Evolutionary conservation across 1,139 yeast species (phyloP), one percentile per base, ranked within the genome.

Genomic region (Candida sp.): DNA sequence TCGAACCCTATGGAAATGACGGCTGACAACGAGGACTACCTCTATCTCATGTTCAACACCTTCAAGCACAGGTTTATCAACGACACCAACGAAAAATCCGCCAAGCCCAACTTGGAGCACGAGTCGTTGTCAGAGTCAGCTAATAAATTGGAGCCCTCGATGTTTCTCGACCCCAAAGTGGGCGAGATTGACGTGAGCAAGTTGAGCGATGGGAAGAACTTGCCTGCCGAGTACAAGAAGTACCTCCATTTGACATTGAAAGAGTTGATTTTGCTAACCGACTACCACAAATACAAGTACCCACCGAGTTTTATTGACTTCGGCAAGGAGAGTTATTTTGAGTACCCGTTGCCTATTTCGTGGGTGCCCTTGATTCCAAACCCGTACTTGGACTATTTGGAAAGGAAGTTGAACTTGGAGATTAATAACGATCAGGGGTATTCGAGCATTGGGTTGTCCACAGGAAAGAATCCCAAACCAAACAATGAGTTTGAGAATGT

Each of bases 321-420:
- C 23, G 69, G 65, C 17, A 63, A 62, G 27, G 63, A 59, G 6
- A 51, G 56, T 3, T 57, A 57, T 41, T 73, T 72, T 44, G 61
- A 67, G 23, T 72, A 73, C 50, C 66, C 72, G 0, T 63, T 77
- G 25, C 82, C 82, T 0, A 59, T 71, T 42, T 64, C 73, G 6
- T 77, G 82, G 82, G 59, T 68, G 1, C 78, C 80, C 1, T 58
- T 77, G 22, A 63, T 72, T 6, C 66, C 72, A 2, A 62, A 57
- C 26, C 58, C 61, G 26, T 59, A 65, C 49, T 58, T 68, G 39
- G 56, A 56, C 23, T 59, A 59, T 34, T 58, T 72, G 44, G 63
- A 62, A 28, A 59, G 60, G 1, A 57, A 56, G 4, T 60, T 67
- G 25, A 65, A 66, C 33, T 56, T 75, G 47, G 55, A 59, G 8